Evolutionary conservation across 1,284 basidiomycete species (phyloP), one percentile per base, ranked within the genome.

Genomic region (Earliella scabrosa): DNA sequence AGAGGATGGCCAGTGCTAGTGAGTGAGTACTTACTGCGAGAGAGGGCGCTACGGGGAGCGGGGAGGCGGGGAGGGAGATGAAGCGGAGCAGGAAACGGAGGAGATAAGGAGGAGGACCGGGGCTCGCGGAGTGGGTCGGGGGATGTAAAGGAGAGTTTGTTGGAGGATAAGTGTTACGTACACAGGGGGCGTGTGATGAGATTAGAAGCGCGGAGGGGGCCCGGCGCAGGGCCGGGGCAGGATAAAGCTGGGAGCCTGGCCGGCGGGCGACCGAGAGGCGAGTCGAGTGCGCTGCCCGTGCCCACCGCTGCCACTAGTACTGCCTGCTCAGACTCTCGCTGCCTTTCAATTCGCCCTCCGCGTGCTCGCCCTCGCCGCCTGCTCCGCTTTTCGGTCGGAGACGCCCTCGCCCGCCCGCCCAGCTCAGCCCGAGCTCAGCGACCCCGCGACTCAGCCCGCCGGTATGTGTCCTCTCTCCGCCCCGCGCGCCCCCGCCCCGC

Each of bases 311-410:
- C 26, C 43, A 26, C 43, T 29, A 26, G 9, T 39, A 20, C 9
- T 8, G n/a, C 36, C 16, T n/a, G n/a, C 36, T 39, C 36, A 39
- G 36, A 8, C 8, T n/a, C 8, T 39, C 61, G 61, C 61, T 63
- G 61, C 53, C 50, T 63, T 63, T 63, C 56, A 63, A 62, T 65
- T 63, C 58, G 55, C 50, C 57, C 61, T n/a, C n/a, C n/a, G n/a
- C n/a, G n/a, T n/a, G n/a, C n/a, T n/a, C 55, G 55, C 57, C 50
- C 56, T 61, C 64, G 60, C 65, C 60, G 20, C 34, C 50, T 46
- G 66, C 68, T 66, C 69, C 67, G 61, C 66, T 66, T 67, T 36
- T 67, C 64, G 66, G 66, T 71, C 69, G 66, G 68, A 67, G 69
- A 59, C 63, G 59, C 56, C 61, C 55, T 40, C 57, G 36, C 4